Conservation (phyloP, 352 stramenopile species). For the Blastocystis sp. region DNA sequence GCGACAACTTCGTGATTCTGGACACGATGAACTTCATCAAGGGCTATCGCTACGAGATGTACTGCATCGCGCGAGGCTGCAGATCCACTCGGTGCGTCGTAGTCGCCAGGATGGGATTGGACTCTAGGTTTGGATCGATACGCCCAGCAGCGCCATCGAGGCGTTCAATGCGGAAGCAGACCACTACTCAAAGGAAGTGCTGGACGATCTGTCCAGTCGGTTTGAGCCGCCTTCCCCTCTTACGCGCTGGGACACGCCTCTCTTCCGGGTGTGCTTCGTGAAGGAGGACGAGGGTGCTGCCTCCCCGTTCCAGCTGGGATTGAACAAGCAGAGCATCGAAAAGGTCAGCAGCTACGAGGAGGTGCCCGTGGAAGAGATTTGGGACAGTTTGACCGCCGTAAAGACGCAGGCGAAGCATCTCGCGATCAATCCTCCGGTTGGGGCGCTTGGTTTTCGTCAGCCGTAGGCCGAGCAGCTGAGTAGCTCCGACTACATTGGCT, state of each 20-base stretch:
- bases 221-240: conserved; percentile 67
- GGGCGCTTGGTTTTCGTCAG: neutral
- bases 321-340: conserved; percentile 37
- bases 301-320: conserved; percentile 1
- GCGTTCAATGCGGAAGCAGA: conserved; percentile 26
- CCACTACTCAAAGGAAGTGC: conserved; percentile 51
- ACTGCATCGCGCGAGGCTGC: conserved; percentile 62
- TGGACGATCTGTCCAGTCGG: conserved; percentile 44
- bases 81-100: conserved; percentile 58
- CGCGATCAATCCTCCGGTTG: conserved; percentile 39
- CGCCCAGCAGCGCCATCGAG: conserved; percentile 36
- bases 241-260: conserved; percentile 64
- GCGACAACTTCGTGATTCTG: conserved; percentile 67
- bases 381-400: conserved; percentile 42
- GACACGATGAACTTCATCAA: conserved; percentile 70
- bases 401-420: conserved; percentile 51
- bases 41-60: conserved; percentile 69
- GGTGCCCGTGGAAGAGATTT: conserved; percentile 29
- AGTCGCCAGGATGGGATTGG: neutral
- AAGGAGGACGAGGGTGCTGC: neutral
- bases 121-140: conserved; percentile 42
- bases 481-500: conserved; percentile 47
- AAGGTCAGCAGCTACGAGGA: neutral
- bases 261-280: conserved; percentile 48
- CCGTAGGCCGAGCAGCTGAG: conserved; percentile 35